These are phyloP conservation scores for Boletus insuetus DNA, from an alignment of 768 basidiomycete genomes.

Conservation along the genomic window DNA sequence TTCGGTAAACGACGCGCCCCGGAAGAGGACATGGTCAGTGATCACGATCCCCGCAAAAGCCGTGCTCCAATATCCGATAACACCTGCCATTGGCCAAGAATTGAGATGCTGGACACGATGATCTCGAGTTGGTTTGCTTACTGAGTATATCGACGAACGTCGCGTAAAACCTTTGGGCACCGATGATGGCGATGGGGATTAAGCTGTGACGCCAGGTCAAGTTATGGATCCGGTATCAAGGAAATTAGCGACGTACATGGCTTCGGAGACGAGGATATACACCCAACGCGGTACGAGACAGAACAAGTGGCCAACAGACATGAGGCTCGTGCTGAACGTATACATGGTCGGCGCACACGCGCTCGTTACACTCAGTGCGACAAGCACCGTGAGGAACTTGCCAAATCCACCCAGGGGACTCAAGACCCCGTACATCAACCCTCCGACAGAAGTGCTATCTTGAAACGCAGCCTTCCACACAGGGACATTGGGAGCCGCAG, in stretches of 20 bases:
- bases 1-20: slow-evolving; percentile 32
- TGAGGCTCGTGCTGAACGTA: slow-evolving; percentile 46
- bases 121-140: slow-evolving; percentile 9
- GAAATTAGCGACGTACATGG: slow-evolving; percentile 34
- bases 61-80: slow-evolving; percentile 47
- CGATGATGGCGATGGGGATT: slow-evolving; percentile 47
- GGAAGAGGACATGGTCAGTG: slow-evolving; percentile 45
- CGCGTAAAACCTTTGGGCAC: slow-evolving; percentile 43
- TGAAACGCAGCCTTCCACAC: slow-evolving; percentile 41
- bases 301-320: slow-evolving; percentile 36
- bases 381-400: slow-evolving; percentile 46
- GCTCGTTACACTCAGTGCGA: slow-evolving; percentile 52
- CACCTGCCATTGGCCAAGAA: slow-evolving; percentile 17
- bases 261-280: slow-evolving; percentile 43
- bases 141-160: slow-evolving; percentile 44
- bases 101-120: slow-evolving; percentile 7
- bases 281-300: slow-evolving; percentile 44
- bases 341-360: slow-evolving; percentile 62
- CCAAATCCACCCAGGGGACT: slow-evolving; percentile 42
- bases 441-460: slow-evolving; percentile 42
- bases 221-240: background rate
- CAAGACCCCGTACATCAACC: slow-evolving; percentile 40
- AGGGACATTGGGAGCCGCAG: slow-evolving; percentile 37
- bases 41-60: slow-evolving; percentile 39
- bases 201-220: slow-evolving; percentile 26